Base-by-base conservation (phyloP, 495 filamentous ascomycete species). In the Aspergillus haitiensis region DNA sequence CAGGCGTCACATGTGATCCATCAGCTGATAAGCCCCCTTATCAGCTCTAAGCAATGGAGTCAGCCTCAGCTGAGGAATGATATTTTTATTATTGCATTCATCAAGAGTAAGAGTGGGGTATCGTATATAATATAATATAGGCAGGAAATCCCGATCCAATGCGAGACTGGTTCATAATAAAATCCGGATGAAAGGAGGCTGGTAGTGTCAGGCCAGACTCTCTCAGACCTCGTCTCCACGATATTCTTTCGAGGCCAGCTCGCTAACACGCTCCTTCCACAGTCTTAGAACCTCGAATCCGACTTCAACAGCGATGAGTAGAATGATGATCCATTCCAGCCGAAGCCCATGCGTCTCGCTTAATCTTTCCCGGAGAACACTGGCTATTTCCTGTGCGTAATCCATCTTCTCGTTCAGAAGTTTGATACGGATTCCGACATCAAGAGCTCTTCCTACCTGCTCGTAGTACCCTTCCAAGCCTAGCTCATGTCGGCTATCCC, bases 301-400 rank as follows among this genome's bases (percentile, higher is more conserved):
- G 16, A 97, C 92, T 73, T 98, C 94, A 40, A 98, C 88, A 0
- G 89, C 84, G 72, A 98, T 98, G 57, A 98, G 80, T 7, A 88
- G 82, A 66, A 98, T 98, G 65, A 98, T 97, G 69, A 95, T 92
- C 92, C 91, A 96, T 75, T 98, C 94, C n/a, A 98, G 74, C 42
- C 89, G 77, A 12, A 92, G 84, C 9, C 89, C 86, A 72, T 97
- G 90, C 61, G 86, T 88, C 77, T 98, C 93, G 70, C 92, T 97
- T 60, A 95, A 78, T 67, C 89, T 86, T 70, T 96, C 89, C 57
- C 95, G 81, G 13, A 97, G 77, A 11, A 98, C 92, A 61, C 81
- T 89, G 10, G 94, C 93, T 66, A 97, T 97, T 69, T 97, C 94
- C 66, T 92, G 90, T 1, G 92, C 94, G 76, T 98, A 98, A 67